phyloP scores from a whole-genome alignment of 768 basidiomycete species.

The Dacryopinax spathularia region DNA sequence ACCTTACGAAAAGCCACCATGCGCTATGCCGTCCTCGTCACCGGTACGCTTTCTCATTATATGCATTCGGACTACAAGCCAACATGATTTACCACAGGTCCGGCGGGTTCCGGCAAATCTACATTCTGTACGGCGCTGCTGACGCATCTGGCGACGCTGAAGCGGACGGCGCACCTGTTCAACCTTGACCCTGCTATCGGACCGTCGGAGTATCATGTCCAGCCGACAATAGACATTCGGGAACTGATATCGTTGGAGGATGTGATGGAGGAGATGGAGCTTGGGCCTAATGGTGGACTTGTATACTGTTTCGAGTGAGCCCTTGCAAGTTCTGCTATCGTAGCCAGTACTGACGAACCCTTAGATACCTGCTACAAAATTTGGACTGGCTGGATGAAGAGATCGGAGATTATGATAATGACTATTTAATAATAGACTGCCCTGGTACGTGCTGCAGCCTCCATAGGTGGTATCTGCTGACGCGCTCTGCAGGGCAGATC shows the following conservation, averaged over 20 bases:
- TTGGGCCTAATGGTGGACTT: conserved; percentile 93
- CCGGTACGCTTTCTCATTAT: not conserved
- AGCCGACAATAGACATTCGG: conserved; percentile 84
- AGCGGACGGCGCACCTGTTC: conserved; percentile 77
- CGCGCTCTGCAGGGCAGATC: conserved; percentile 59
- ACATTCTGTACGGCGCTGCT: conserved; percentile 82
- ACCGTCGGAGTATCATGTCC: conserved; percentile 74
- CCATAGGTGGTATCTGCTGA: not conserved
- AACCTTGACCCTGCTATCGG: conserved; percentile 94
- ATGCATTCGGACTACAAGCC: not conserved
- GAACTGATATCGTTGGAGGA: conserved; percentile 86
- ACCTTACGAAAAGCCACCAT: conserved; percentile 26
- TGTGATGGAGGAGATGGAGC: conserved; percentile 87
- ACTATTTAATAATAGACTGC: conserved; percentile 87
- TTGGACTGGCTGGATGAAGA: conserved; percentile 98
- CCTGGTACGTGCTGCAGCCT: conserved; percentile 43
- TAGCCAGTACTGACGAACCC: not conserved
- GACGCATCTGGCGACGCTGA: conserved; percentile 72
- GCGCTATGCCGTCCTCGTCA: conserved; percentile 75
- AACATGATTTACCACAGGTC: conserved; percentile 43
- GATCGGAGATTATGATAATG: conserved; percentile 85
- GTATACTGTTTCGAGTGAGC: conserved; percentile 99
- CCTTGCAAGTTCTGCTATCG: conserved; percentile 29
- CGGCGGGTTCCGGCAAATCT: conserved; percentile 94
- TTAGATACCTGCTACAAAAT: conserved; percentile 86